These are phyloP conservation scores for Lathyrus oleraceus DNA, from an alignment of 306 rosid genomes.

Conservation along the genomic window DNA sequence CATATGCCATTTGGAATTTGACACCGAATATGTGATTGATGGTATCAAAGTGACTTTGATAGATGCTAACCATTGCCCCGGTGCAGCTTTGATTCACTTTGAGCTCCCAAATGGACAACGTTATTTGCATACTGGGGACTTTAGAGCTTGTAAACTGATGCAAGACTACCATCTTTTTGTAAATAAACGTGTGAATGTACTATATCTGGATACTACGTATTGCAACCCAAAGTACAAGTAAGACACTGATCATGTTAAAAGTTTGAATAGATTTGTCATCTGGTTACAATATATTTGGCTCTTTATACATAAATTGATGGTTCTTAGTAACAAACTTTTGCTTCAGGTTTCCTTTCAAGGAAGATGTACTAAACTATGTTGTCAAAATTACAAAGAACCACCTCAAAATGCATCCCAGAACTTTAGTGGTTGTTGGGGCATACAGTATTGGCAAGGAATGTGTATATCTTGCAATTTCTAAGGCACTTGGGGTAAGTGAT, in stretches of 20 bases:
- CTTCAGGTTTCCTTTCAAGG: slow-evolving; percentile 57
- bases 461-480: slow-evolving; percentile 56
- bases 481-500: slow-evolving; percentile 44
- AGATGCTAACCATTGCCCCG: slow-evolving; percentile 64
- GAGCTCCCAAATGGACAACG: slow-evolving; percentile 48
- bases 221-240: slow-evolving; percentile 61
- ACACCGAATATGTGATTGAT: slow-evolving; percentile 40
- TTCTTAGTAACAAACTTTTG: slow-evolving; percentile 26
- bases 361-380: slow-evolving; percentile 54
- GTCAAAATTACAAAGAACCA: slow-evolving; percentile 50
- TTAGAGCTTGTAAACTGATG: slow-evolving; percentile 54
- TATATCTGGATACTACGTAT: slow-evolving; percentile 60
- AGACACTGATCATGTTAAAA: slow-evolving; percentile 20
- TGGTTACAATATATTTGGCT: slow-evolving; percentile 4
- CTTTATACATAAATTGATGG: slow-evolving; percentile 7
- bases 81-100: slow-evolving; percentile 60
- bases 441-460: slow-evolving; percentile 66
- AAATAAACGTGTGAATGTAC: slow-evolving; percentile 50
- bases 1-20: slow-evolving; percentile 49
- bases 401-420: slow-evolving; percentile 49
- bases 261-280: slow-evolving; percentile 14
- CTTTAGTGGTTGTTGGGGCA: slow-evolving; percentile 62
- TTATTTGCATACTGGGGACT: slow-evolving; percentile 61
- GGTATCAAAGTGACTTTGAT: slow-evolving; percentile 54
- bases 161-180: slow-evolving; percentile 42